A percentile compares a stretch with the other conserved stretches of the same genome.
phyloP scores from a whole-genome alignment of 768 basidiomycete species.

The Phlebiopsis gigantea region DNA sequence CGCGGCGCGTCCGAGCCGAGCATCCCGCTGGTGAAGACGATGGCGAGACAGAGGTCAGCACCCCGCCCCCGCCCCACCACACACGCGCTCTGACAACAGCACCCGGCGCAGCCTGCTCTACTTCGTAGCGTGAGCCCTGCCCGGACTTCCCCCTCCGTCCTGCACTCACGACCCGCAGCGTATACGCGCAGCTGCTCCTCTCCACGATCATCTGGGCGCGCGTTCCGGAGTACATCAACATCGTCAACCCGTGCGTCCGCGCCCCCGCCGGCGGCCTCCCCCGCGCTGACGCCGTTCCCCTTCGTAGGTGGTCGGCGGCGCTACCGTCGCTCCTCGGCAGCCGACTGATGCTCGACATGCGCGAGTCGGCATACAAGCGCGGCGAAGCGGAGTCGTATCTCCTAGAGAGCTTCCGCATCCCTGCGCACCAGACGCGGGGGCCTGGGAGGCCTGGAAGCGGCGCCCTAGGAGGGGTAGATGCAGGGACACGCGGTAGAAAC shows the following conservation, averaged over 20 bases:
- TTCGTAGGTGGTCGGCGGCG: constrained; percentile 21
- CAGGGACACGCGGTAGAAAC: no score
- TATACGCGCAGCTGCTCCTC: constrained; percentile 18
- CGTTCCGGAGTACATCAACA: constrained; percentile 17
- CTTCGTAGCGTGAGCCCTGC: constrained; percentile 20
- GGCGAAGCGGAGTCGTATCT: constrained; percentile 8
- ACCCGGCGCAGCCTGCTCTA: constrained; percentile 16
- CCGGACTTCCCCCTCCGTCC: background rate
- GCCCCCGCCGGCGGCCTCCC: background rate
- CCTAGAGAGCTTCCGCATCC: constrained; percentile 8
- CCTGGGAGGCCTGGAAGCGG: no score
- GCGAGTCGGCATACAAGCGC: constrained; percentile 8
- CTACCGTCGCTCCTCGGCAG: constrained; percentile 22
- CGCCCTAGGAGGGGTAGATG: no score
- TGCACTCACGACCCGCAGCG: constrained; percentile 5
- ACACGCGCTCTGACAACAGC: no score
- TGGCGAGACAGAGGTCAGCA: constrained; percentile 10
- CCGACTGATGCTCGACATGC: constrained; percentile 22
- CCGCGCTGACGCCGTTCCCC: background rate
- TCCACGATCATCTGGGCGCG: constrained; percentile 19
- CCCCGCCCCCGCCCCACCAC: background rate
- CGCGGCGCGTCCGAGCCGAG: background rate
- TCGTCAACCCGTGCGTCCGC: constrained; percentile 21
- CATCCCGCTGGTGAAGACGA: constrained; percentile 5
- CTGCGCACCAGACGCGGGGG: no score